phyloP scores from a whole-genome alignment of 2,329 filamentous ascomycete species.

The Fusarium nelsonii region DNA sequence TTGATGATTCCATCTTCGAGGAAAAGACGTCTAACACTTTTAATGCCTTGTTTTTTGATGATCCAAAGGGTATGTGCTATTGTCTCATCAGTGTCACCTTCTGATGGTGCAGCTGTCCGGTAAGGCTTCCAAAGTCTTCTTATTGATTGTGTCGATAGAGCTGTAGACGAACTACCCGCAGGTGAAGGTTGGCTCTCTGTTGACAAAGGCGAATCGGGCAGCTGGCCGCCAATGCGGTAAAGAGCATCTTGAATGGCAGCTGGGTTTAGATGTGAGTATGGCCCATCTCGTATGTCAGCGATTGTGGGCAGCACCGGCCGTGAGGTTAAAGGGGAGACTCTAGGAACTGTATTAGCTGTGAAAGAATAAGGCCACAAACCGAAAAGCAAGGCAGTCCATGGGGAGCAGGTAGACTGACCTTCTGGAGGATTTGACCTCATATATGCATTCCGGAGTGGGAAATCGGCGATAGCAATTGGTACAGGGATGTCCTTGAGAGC shows the following conservation, averaged over 20 bases:
- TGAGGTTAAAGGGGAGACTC: conserved; percentile 11
- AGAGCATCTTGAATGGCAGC: conserved; percentile 53
- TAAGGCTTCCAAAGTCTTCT: conserved; percentile 45
- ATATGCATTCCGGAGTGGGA: conserved; percentile 64
- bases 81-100: conserved; percentile 47
- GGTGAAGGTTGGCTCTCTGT: conserved; percentile 1
- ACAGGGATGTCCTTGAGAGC: conserved; percentile 67
- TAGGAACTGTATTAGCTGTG: conserved; percentile 14
- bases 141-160: background rate
- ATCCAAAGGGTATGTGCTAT: conserved; percentile 48
- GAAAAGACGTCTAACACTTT: conserved; percentile 48
- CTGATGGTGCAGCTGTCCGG: conserved; percentile 42
- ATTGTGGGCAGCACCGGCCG: conserved; percentile 33
- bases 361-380: background rate
- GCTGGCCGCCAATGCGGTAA: conserved; percentile 49
- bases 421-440: conserved; percentile 50
- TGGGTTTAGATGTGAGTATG: conserved; percentile 56
- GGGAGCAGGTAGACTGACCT: conserved; percentile 26
- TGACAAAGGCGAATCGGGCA: conserved; percentile 3
- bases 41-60: conserved; percentile 50
- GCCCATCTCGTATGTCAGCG: conserved; percentile 42
- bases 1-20: conserved; percentile 48
- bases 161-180: background rate
- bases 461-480: conserved; percentile 66
- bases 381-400: too few relatives aligned